phyloP scores from a whole-genome alignment of 148 eudicot genomes.

The Limonium bicolor region DNA sequence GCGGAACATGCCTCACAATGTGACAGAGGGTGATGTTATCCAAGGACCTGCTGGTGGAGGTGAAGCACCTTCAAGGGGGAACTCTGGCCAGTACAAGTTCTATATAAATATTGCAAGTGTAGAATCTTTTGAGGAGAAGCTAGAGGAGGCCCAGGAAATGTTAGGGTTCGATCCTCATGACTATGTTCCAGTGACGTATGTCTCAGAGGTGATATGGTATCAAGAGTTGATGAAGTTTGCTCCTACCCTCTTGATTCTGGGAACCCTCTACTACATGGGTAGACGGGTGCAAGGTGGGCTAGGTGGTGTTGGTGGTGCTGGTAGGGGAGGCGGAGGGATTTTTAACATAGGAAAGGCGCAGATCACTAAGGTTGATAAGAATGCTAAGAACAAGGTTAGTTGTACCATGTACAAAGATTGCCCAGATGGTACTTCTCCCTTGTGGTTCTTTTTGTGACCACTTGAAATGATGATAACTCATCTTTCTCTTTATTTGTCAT shows the following conservation, averaged over 20 bases:
- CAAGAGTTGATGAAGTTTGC: slow-evolving; percentile 59
- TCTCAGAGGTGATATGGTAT: slow-evolving; percentile 60
- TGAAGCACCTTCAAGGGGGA: slow-evolving; percentile 21
- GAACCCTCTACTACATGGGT: slow-evolving; percentile 53
- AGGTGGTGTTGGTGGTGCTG: slow-evolving; percentile 58
- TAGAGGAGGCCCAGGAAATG: slow-evolving; percentile 81
- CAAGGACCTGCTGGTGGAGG: slow-evolving; percentile 32
- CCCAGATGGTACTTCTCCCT: too few species aligned
- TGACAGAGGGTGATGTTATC: slow-evolving; percentile 16
- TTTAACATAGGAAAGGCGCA: slow-evolving; percentile 79
- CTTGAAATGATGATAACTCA: neutral
- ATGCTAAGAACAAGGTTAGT: slow-evolving; percentile 67
- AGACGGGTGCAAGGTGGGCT: slow-evolving; percentile 78
- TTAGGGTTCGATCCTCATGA: slow-evolving; percentile 67
- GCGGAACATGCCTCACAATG: slow-evolving; percentile 38
- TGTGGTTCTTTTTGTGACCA: too few species aligned
- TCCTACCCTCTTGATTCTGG: slow-evolving; percentile 59
- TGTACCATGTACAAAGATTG: too few species aligned
- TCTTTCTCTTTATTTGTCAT: neutral
- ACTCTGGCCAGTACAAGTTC: slow-evolving; percentile 44
- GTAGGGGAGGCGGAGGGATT: slow-evolving; percentile 61
- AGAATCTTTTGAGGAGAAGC: slow-evolving; percentile 75
- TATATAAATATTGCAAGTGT: slow-evolving; percentile 72
- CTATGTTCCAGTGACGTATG: slow-evolving; percentile 63
- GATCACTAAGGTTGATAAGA: slow-evolving; percentile 63